A percentile compares a stretch with the other conserved stretches of the same genome.
These are phyloP conservation scores for Fusarium brachygibbosum DNA, from an alignment of 2,329 filamentous ascomycete genomes.

Conservation along the genomic window DNA sequence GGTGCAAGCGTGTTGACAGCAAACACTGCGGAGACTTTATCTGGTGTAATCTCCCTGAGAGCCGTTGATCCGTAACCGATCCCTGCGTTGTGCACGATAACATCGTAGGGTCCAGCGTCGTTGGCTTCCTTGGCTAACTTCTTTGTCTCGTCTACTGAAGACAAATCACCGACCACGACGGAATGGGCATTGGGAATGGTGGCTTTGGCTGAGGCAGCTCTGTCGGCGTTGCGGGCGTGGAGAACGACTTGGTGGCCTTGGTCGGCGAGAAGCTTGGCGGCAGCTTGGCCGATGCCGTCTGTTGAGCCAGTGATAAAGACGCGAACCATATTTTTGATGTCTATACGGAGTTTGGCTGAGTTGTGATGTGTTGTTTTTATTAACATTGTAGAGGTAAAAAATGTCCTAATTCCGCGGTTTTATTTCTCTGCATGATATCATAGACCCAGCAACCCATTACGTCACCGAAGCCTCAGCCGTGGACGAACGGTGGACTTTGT, in stretches of 20 bases:
- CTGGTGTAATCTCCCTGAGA: conserved; percentile 15
- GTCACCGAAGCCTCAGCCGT: neutral
- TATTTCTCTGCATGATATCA: conserved; percentile 19
- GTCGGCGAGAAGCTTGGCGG: conserved; percentile 35
- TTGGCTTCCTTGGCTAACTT: conserved; percentile 38
- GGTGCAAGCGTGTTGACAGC: conserved; percentile 40
- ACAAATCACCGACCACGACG: conserved; percentile 31
- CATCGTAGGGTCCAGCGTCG: conserved; percentile 30
- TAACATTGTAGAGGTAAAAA: neutral
- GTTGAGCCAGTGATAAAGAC: conserved; percentile 43
- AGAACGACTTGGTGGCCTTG: conserved; percentile 40
- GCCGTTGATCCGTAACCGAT: conserved; percentile 39
- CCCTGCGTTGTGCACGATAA: conserved; percentile 40
- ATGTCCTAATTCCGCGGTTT: neutral
- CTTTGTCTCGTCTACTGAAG: conserved; percentile 37
- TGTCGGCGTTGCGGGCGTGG: conserved; percentile 40
- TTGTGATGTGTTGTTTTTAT: fast-evolving
- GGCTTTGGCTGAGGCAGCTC: conserved; percentile 30
- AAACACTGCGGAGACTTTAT: conserved; percentile 38
- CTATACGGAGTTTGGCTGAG: fast-evolving
- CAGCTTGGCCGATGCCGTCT: conserved; percentile 40
- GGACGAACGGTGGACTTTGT: too few species aligned
- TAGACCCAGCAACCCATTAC: conserved; percentile 9
- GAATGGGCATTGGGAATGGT: conserved; percentile 31
- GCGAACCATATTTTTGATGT: conserved; percentile 39